Conservation (phyloP, 768 basidiomycete genomes). For the Cyclocybe cylindracea region DNA sequence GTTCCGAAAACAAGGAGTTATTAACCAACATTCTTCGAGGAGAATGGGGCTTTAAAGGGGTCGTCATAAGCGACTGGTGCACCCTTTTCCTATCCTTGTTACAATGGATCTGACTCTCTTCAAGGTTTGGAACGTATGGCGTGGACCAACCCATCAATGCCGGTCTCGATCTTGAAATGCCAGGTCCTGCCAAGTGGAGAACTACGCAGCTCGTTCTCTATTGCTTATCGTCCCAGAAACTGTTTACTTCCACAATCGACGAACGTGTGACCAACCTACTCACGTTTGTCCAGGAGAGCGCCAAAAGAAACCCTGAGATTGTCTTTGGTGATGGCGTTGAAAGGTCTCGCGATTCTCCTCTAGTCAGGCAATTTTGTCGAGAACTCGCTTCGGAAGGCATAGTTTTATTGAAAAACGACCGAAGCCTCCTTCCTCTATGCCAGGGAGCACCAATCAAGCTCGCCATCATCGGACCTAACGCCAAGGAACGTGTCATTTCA, state of each 20-base stretch:
- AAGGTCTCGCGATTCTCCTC: slow-evolving; percentile 52
- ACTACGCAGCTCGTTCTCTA: slow-evolving; percentile 40
- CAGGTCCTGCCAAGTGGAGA: slow-evolving; percentile 73
- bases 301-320: slow-evolving; percentile 54
- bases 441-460: slow-evolving; percentile 42
- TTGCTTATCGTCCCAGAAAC: slow-evolving; percentile 45
- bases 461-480: slow-evolving; percentile 71
- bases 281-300: slow-evolving; percentile 57
- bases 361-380: slow-evolving; percentile 53
- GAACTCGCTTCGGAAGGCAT: slow-evolving; percentile 61
- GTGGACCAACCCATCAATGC: slow-evolving; percentile 70
- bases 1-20: slow-evolving; percentile 64
- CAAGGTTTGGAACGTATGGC: slow-evolving; percentile 72
- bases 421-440: slow-evolving; percentile 54
- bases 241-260: slow-evolving; percentile 45
- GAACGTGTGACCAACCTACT: slow-evolving; percentile 52
- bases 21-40: slow-evolving; percentile 64
- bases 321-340: slow-evolving; percentile 65
- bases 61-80: slow-evolving; percentile 81
- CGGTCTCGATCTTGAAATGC: slow-evolving; percentile 80
- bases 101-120: not conserved
- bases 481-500: slow-evolving; percentile 63
- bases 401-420: slow-evolving; percentile 67
- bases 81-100: slow-evolving; percentile 1
- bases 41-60: slow-evolving; percentile 74